A percentile compares a stretch with the other conserved stretches of the same genome.
These are phyloP conservation scores for Dunaliella sp. DNA, from an alignment of 139 green algal genomes.

Conservation along the genomic window DNA sequence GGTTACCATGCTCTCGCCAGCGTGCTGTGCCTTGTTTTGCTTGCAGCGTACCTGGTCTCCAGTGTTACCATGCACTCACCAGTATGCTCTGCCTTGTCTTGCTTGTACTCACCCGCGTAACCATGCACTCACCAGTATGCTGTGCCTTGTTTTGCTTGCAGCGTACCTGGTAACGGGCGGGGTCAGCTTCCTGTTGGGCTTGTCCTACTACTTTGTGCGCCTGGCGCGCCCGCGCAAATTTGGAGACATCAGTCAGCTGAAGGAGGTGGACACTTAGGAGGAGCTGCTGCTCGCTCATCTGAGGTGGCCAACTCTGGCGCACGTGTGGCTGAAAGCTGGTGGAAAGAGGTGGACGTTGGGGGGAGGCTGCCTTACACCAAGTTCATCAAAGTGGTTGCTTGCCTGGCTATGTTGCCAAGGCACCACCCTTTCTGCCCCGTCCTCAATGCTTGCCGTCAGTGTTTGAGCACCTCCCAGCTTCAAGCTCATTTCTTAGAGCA, in stretches of 20 bases:
- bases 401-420: too few relatives aligned
- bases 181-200: conserved; percentile 44
- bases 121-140: neutral
- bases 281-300: too few relatives aligned
- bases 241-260: conserved; percentile 26
- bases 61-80: neutral
- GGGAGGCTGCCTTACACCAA: too few relatives aligned
- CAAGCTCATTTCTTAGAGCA: too few relatives aligned
- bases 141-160: neutral
- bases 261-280: neutral
- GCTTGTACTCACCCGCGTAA: too few relatives aligned
- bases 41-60: conserved; percentile 62
- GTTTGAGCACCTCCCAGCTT: too few relatives aligned
- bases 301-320: too few relatives aligned
- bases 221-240: conserved; percentile 41
- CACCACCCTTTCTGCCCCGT: too few relatives aligned
- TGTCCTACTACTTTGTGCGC: conserved; percentile 43
- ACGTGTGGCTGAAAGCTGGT: too few relatives aligned
- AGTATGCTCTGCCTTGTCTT: neutral
- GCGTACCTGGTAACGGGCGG: conserved; percentile 70
- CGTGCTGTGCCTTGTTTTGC: neutral
- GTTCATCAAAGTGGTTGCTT: too few relatives aligned
- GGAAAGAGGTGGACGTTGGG: too few relatives aligned
- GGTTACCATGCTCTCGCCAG: neutral
- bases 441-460: too few relatives aligned